phyloP scores from a whole-genome alignment of 352 stramenopile genomes.

The Peronosclerospora sorghi region DNA sequence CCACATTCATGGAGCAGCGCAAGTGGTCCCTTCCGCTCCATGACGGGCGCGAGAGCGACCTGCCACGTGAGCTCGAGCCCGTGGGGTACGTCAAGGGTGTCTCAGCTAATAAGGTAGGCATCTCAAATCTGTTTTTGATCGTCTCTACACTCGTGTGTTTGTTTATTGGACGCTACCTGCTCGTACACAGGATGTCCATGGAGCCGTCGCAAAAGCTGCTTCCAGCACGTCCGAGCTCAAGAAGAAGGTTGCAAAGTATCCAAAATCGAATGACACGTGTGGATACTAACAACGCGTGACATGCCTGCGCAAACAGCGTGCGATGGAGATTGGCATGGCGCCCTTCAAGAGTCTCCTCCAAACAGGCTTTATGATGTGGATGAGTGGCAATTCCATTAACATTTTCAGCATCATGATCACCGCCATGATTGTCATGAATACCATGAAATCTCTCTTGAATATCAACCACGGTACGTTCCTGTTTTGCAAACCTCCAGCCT shows the following conservation, averaged over 20 bases:
- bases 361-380: slow-evolving; percentile 94
- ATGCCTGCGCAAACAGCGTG: slow-evolving; percentile 58
- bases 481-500: no score
- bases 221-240: slow-evolving; percentile 75
- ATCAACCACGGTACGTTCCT: slow-evolving; percentile 40
- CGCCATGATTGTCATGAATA: slow-evolving; percentile 88
- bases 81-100: slow-evolving; percentile 55
- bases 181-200: slow-evolving; percentile 29
- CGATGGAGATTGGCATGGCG: slow-evolving; percentile 84
- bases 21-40: slow-evolving; percentile 76
- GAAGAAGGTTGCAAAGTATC: slow-evolving; percentile 66
- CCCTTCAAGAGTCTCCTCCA: slow-evolving; percentile 90
- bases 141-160: not conserved
- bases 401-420: slow-evolving; percentile 95
- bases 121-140: not conserved
- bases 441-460: slow-evolving; percentile 84
- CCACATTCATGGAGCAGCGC: slow-evolving; percentile 31
- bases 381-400: slow-evolving; percentile 90
- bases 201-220: slow-evolving; percentile 47
- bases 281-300: no score
- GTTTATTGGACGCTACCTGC: not conserved
- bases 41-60: slow-evolving; percentile 61
- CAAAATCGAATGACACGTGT: no score
- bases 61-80: slow-evolving; percentile 48
- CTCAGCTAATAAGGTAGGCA: slow-evolving; percentile 40